These are phyloP conservation scores for Nepenthes mirabilis DNA, from an alignment of 148 eudicot species.

Conservation along the genomic window DNA sequence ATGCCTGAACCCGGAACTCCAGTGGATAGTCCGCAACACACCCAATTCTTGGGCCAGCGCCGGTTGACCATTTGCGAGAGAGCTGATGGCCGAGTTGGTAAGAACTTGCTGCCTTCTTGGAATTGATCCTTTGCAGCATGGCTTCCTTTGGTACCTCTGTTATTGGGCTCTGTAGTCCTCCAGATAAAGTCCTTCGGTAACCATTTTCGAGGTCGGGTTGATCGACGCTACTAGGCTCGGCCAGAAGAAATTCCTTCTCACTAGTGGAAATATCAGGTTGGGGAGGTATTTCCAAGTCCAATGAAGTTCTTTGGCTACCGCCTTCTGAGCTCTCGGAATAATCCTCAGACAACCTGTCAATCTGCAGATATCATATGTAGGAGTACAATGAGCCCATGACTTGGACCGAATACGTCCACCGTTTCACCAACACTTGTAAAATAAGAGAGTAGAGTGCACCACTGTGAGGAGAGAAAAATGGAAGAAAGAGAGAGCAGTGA, in stretches of 20 bases:
- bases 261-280: constrained; percentile 8
- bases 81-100: constrained; percentile 67
- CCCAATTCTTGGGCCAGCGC: constrained; percentile 82
- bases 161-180: constrained; percentile 75
- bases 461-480: too few species aligned
- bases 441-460: too few species aligned
- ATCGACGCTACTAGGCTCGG: constrained; percentile 12
- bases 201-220: constrained; percentile 14
- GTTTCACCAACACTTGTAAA: too few species aligned
- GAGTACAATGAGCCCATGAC: too few species aligned
- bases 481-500: too few species aligned
- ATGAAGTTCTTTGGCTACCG: constrained; percentile 1
- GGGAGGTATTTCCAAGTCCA: constrained; percentile 13
- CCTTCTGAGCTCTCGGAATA: constrained; percentile 31
- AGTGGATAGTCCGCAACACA: constrained; percentile 78
- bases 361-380: constrained; percentile 21
- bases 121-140: constrained; percentile 57
- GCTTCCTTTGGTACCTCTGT: constrained; percentile 47
- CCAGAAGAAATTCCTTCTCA: constrained; percentile 9
- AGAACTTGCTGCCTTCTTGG: constrained; percentile 44
- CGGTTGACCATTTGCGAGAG: constrained; percentile 58
- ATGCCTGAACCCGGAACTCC: constrained; percentile 60
- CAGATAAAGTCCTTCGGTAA: constrained; percentile 68
- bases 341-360: constrained; percentile 36
- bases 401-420: too few species aligned